These are phyloP conservation scores for Bothriochloa decipiens DNA, from an alignment of 176 grass and related monocot species.

Conservation along the genomic window DNA sequence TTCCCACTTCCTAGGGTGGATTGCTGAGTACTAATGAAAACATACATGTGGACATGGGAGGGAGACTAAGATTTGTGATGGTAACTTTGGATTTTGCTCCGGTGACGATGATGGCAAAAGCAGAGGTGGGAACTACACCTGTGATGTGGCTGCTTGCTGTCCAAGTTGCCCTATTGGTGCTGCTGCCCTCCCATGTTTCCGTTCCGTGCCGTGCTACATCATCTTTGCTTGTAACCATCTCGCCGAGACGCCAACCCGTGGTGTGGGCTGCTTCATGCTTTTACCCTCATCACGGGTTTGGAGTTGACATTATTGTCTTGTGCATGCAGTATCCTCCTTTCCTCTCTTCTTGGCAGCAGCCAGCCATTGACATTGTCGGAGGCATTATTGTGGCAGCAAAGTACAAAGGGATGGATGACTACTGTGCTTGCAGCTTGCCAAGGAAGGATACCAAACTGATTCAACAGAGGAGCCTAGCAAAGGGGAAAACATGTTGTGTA, in stretches of 20 bases:
- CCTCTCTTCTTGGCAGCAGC: neutral
- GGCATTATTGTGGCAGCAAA: neutral
- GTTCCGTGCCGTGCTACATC: neutral
- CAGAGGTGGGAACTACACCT: neutral
- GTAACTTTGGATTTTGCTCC: slow-evolving; percentile 18
- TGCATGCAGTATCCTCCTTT: too few relatives aligned
- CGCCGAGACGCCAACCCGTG: too few relatives aligned
- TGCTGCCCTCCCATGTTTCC: neutral
- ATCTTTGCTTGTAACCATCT: neutral
- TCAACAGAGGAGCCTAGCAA: too few relatives aligned
- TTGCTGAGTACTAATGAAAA: too few relatives aligned
- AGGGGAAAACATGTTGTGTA: too few relatives aligned
- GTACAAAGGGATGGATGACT: neutral
- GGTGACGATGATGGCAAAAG: neutral
- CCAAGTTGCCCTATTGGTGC: neutral
- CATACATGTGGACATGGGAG: neutral
- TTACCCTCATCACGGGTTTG: too few relatives aligned
- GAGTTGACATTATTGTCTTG: too few relatives aligned
- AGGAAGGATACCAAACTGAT: neutral
- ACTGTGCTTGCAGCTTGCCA: neutral
- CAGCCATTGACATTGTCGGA: slow-evolving; percentile 1
- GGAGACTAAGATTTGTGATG: slow-evolving; percentile 8
- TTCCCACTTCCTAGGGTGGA: too few relatives aligned
- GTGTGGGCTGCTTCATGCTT: too few relatives aligned
- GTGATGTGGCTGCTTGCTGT: slow-evolving; percentile 24